Conservation (phyloP, 495 filamentous ascomycete genomes). For the Tuber magnatum region DNA sequence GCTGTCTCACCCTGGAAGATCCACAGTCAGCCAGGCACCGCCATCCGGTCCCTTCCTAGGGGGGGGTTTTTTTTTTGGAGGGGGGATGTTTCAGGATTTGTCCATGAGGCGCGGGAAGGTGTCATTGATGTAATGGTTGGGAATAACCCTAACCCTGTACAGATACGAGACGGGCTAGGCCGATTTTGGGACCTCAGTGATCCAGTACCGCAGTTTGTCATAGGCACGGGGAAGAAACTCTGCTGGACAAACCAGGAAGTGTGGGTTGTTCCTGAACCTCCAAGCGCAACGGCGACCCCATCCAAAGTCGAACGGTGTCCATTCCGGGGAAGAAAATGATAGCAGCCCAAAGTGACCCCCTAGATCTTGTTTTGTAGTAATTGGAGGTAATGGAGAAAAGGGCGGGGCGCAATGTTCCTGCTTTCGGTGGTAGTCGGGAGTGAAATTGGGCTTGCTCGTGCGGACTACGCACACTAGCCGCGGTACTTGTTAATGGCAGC, state of each 20-base stretch:
- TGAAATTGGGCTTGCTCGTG: not conserved
- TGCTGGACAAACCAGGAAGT: not conserved
- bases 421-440: not conserved
- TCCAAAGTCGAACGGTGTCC: not conserved
- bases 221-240: not conserved
- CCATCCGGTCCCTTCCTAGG: too few species aligned
- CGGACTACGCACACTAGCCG: too few species aligned
- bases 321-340: not conserved
- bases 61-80: not conserved
- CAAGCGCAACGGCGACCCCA: not conserved
- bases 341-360: not conserved
- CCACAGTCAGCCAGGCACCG: too few species aligned
- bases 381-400: not conserved
- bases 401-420: not conserved
- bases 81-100: not conserved
- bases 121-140: not conserved
- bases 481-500: too few species aligned
- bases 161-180: not conserved
- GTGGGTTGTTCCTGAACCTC: not conserved
- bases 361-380: not conserved
- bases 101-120: not conserved
- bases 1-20: too few species aligned
- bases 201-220: not conserved
- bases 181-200: not conserved
- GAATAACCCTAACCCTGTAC: not conserved